These are phyloP conservation scores for Malassezia globosa DNA, from an alignment of 1,284 basidiomycete genomes.

Conservation along the genomic window DNA sequence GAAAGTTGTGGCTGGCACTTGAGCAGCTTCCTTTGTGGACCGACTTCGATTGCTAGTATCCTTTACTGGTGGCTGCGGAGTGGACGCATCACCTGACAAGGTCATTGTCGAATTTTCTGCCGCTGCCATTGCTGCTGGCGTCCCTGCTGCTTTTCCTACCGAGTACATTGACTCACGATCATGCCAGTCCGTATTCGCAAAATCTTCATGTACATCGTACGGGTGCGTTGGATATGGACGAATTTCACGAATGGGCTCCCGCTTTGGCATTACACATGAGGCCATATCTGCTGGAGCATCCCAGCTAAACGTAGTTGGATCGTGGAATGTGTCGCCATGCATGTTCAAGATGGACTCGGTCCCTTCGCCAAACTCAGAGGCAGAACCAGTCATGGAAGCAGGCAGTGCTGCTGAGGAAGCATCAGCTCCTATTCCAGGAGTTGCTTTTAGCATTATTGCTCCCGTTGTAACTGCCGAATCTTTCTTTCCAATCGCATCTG, in stretches of 20 bases:
- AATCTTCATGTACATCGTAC: conserved; percentile 37
- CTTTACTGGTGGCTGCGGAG: too few relatives aligned
- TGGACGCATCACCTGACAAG: too few relatives aligned
- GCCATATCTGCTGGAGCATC: conserved; percentile 1
- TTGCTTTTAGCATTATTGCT: too few relatives aligned
- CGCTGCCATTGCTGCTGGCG: not conserved
- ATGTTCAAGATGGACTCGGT: not conserved
- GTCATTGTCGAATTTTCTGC: too few relatives aligned
- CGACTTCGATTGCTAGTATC: conserved; percentile 8
- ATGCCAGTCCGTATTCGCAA: conserved; percentile 38
- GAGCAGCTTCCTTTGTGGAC: conserved; percentile 25
- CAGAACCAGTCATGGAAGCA: too few relatives aligned
- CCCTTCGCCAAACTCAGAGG: not conserved
- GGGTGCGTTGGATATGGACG: conserved; percentile 34
- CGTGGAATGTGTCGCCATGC: conserved; percentile 9
- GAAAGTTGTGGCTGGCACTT: conserved; percentile 40
- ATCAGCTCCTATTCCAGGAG: too few relatives aligned
- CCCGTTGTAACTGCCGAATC: too few relatives aligned
- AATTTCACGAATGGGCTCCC: conserved; percentile 22
- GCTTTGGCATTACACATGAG: conserved; percentile 21
- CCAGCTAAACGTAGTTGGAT: conserved; percentile 16
- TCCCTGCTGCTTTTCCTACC: not conserved
- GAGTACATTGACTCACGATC: conserved; percentile 25
- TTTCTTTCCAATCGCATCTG: too few relatives aligned
- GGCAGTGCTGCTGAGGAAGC: too few relatives aligned